These are phyloP conservation scores for Petunia hybrid DNA, from an alignment of 305 asterid genomes.

Conservation along the genomic window DNA sequence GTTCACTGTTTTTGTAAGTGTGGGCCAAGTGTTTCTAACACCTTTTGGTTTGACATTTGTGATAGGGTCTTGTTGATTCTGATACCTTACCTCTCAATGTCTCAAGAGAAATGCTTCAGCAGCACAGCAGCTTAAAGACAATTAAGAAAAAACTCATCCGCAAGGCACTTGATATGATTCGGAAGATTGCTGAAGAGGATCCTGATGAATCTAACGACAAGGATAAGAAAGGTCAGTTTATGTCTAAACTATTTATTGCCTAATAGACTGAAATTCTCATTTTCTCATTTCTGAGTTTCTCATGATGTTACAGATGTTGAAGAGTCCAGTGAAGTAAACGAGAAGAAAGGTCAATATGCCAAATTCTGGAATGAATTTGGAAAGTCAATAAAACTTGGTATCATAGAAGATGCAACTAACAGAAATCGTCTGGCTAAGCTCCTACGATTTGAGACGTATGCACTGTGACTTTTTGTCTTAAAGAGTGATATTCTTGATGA, in stretches of 20 bases:
- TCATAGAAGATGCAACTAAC: constrained; percentile 90
- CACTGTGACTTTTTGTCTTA: neutral
- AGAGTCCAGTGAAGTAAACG: constrained; percentile 68
- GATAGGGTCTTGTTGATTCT: constrained; percentile 96
- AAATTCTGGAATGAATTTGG: constrained; percentile 88
- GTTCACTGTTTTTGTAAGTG: neutral
- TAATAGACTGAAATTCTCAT: neutral
- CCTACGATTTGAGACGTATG: constrained; percentile 91
- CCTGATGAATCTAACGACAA: constrained; percentile 80
- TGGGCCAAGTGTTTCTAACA: neutral
- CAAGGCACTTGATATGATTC: constrained; percentile 97
- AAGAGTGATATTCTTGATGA: neutral
- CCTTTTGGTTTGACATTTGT: neutral
- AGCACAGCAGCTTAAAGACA: constrained; percentile 92
- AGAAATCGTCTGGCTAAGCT: constrained; percentile 91
- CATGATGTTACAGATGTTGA: constrained; percentile 57
- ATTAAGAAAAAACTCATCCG: constrained; percentile 96
- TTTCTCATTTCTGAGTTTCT: constrained; percentile 3
- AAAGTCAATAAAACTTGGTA: constrained; percentile 95
- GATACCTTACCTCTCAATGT: constrained; percentile 96
- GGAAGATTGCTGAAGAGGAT: constrained; percentile 94
- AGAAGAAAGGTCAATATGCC: constrained; percentile 82
- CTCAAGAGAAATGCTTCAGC: constrained; percentile 97
- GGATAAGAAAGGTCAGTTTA: constrained; percentile 68
- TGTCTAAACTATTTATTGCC: neutral